phyloP scores from a whole-genome alignment of 2,329 filamentous ascomycete species.

The Aureobasidium lini region DNA sequence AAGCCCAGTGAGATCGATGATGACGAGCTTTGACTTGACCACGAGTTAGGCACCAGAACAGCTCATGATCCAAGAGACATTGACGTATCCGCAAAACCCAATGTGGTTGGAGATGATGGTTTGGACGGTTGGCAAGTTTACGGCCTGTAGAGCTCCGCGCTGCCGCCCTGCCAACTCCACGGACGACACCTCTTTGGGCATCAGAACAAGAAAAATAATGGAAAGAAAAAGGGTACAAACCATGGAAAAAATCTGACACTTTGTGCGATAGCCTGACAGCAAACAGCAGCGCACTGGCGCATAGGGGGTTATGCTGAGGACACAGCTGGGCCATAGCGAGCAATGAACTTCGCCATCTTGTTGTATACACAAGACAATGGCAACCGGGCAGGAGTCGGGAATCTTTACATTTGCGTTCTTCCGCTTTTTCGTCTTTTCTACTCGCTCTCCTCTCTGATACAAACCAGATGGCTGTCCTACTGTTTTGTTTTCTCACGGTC shows the following conservation, averaged over 20 bases:
- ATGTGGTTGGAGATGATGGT: conserved; percentile 6
- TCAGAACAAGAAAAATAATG: not conserved
- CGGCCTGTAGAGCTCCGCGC: not conserved
- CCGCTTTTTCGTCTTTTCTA: not conserved
- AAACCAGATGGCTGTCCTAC: not conserved
- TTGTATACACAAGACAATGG: conserved; percentile 4
- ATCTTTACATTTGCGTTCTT: not conserved
- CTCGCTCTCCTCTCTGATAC: not conserved
- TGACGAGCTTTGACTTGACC: conserved; percentile 71
- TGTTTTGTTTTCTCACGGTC: not conserved
- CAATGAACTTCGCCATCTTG: not conserved
- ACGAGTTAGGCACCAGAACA: conserved; percentile 31
- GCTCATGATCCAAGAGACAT: conserved; percentile 20
- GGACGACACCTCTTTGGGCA: not conserved
- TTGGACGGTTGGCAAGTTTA: conserved; percentile 9
- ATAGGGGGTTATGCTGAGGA: not conserved
- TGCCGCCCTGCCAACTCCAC: not conserved
- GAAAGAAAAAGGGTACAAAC: not conserved
- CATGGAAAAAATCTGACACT: not conserved
- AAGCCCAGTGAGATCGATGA: conserved; percentile 95
- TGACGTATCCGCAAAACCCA: not conserved
- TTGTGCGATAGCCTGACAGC: not conserved
- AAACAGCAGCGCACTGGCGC: not conserved
- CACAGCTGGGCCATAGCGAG: not conserved
- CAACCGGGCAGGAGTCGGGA: not conserved